Evolutionary conservation across 345 rosid genomes (phyloP), one percentile per base, ranked within the genome.

Genomic region (Pistacia vera): DNA sequence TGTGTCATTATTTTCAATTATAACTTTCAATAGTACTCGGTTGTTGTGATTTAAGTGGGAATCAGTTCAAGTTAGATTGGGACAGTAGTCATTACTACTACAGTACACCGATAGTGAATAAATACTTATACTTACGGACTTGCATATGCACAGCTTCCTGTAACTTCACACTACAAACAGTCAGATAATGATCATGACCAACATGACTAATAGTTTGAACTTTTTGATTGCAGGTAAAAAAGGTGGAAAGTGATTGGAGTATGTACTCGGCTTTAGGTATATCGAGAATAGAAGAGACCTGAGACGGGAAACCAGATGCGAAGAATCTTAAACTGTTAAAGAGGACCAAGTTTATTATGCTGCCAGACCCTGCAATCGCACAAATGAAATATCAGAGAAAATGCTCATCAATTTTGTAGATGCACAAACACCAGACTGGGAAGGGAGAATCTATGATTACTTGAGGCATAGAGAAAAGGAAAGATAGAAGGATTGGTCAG

Each of bases 181-280:
- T 41, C 60, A 62, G 11, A 33, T 62, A 57, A 30, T 71, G 11
- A 54, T 59, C 8, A 72, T 62, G 30, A 38, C 20, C 8, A 68
- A 61, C 33, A 11, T 69, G 56, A 63, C 71, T 77, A 25, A 74
- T 62, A 68, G 46, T 57, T 11, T 46, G 68, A 70, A 67, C 52
- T 56, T 76, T 78, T 77, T 63, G 72, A 65, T 79, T 73, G 72
- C 86, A 89, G 93, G 83, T 59, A 86, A 79, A 78, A 91, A 81
- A 81, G 80, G 82, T 63, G 86, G 87, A 52, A 87, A 83, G 83
- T 91, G 83, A 85, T 65, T 70, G 22, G 36, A 57, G 56, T 52
- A 13, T 49, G 54, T 12, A 18, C 54, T 36, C 10, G 54, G 44
- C 75, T 73, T 49, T 49, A 54, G 72, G 66, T 13, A 70, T 67